These are phyloP conservation scores for Solanum sejunctum DNA, from an alignment of 257 asterid species.

Conservation along the genomic window DNA sequence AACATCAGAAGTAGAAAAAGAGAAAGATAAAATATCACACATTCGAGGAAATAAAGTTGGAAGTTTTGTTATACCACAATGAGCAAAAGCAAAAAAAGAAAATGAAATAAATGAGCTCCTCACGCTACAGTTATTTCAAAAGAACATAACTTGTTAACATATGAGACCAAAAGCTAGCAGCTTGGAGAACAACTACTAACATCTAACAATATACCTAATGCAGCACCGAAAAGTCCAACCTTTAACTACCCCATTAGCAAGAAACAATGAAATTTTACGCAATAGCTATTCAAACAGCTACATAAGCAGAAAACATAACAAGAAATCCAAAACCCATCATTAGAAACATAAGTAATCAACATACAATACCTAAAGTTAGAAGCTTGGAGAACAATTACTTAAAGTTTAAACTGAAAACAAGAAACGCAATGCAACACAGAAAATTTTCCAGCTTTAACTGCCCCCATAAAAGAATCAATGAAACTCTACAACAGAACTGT, in stretches of 20 bases:
- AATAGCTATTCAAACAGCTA: not conserved
- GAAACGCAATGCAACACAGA: not conserved
- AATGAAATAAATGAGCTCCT: not conserved
- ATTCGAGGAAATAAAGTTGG: not conserved
- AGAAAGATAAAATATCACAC: not conserved
- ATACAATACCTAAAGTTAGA: not conserved
- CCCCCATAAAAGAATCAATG: not conserved
- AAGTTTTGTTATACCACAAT: not conserved
- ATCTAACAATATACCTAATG: not conserved
- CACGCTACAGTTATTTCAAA: not conserved
- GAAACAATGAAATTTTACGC: not conserved
- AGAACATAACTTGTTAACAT: not conserved
- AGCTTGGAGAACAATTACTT: not conserved
- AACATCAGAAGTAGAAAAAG: not conserved
- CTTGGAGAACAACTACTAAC: not conserved
- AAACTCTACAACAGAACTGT: not conserved
- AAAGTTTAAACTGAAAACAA: not conserved
- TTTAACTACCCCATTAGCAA: not conserved
- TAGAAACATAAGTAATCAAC: not conserved
- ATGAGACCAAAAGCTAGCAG: not conserved
- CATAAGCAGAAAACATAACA: not conserved
- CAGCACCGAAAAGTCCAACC: not conserved
- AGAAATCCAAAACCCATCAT: not conserved
- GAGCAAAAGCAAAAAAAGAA: not conserved
- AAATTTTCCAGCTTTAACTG: not conserved